These are phyloP conservation scores for Boletales sp. DNA, from an alignment of 768 basidiomycete species.

Conservation along the genomic window DNA sequence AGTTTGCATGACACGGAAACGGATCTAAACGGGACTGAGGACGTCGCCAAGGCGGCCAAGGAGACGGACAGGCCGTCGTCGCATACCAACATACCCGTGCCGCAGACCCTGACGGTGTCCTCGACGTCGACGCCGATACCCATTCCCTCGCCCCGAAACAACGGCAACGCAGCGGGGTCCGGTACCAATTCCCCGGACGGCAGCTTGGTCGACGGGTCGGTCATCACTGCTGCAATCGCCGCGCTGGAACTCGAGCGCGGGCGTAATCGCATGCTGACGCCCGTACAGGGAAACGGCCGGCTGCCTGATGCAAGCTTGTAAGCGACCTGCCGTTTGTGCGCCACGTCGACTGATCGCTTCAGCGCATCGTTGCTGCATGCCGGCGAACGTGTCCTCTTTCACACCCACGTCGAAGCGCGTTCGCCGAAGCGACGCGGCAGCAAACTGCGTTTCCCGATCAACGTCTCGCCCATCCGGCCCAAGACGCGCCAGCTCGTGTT, in stretches of 20 bases:
- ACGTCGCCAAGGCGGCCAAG: not conserved
- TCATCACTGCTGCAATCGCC: constrained; percentile 32
- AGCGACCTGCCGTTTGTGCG: not conserved
- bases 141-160: not conserved
- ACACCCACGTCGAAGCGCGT: constrained; percentile 51
- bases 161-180: constrained; percentile 28
- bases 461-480: constrained; percentile 43
- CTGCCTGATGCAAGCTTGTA: constrained; percentile 43
- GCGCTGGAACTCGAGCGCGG: constrained; percentile 43
- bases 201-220: constrained; percentile 37
- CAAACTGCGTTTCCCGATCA: constrained; percentile 48
- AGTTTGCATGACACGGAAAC: too few species aligned
- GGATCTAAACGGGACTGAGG: not conserved
- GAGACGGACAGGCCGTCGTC: constrained; percentile 5
- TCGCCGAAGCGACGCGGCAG: constrained; percentile 56
- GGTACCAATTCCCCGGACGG: constrained; percentile 49
- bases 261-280: constrained; percentile 50
- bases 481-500: constrained; percentile 55
- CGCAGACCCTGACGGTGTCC: not conserved
- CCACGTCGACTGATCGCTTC: not conserved
- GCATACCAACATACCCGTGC: constrained; percentile 3
- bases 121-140: constrained; percentile 9
- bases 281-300: constrained; percentile 47
- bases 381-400: constrained; percentile 48
- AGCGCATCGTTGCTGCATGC: constrained; percentile 39